Conservation (phyloP, 2,329 filamentous ascomycete species). For the Aspergillus proliferans region DNA sequence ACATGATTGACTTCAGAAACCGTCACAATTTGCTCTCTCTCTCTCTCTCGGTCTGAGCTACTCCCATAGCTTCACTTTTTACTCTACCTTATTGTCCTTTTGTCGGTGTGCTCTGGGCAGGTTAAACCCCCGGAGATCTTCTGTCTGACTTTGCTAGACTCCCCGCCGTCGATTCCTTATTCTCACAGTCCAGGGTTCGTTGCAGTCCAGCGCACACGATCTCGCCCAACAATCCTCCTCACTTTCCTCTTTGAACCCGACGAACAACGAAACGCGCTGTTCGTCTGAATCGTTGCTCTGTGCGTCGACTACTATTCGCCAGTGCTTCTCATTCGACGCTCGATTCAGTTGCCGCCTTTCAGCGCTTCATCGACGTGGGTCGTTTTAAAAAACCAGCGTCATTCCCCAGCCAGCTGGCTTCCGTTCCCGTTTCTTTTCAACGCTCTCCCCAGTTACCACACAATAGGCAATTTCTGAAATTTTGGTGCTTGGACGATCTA, state of each 20-base stretch:
- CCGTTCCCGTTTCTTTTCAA: neutral
- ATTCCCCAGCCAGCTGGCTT: neutral
- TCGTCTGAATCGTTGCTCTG: neutral
- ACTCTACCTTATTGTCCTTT: too few relatives aligned
- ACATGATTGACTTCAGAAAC: neutral
- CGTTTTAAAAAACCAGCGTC: neutral
- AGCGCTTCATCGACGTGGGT: neutral
- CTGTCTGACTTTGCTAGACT: too few relatives aligned
- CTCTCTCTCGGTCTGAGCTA: neutral
- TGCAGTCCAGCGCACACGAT: too few relatives aligned
- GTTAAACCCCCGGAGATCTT: too few relatives aligned
- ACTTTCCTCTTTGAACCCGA: too few relatives aligned
- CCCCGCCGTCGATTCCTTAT: too few relatives aligned
- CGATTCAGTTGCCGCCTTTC: neutral
- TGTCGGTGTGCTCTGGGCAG: too few relatives aligned
- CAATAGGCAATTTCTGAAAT: neutral
- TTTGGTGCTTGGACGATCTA: neutral
- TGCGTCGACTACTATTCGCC: neutral
- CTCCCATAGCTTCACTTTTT: too few relatives aligned
- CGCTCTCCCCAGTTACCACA: neutral
- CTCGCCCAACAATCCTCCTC: too few relatives aligned
- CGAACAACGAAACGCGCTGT: neutral
- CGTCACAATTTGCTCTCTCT: neutral
- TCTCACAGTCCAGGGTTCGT: too few relatives aligned
- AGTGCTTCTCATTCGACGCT: neutral